These are phyloP conservation scores for Hydrangea macrophylla DNA, from an alignment of 148 eudicot genomes.

Conservation along the genomic window DNA sequence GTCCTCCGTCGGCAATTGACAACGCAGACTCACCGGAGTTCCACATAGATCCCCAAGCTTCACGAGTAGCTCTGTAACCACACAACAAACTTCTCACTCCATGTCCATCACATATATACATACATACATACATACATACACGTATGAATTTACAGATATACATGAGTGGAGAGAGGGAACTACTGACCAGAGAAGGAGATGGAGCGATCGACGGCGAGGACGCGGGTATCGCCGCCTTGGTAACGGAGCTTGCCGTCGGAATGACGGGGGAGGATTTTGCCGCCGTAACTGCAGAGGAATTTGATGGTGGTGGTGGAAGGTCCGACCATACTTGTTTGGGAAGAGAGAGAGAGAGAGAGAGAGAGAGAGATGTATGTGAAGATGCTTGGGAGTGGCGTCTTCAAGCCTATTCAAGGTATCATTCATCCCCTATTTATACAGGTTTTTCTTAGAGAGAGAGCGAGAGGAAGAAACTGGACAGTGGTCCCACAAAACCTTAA, in stretches of 20 bases:
- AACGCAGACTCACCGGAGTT: constrained; percentile 34
- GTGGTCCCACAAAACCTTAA: background rate
- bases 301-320: constrained; percentile 31
- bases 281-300: constrained; percentile 60
- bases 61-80: constrained; percentile 54
- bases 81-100: constrained; percentile 68
- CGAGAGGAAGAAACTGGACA: background rate
- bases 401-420: constrained; percentile 35
- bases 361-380: background rate
- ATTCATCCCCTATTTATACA: constrained; percentile 29
- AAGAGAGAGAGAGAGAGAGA: background rate
- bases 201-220: constrained; percentile 41
- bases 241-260: constrained; percentile 59
- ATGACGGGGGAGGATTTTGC: constrained; percentile 46
- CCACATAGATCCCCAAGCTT: constrained; percentile 59
- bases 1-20: constrained; percentile 75
- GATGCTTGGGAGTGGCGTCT: constrained; percentile 15
- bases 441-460: background rate
- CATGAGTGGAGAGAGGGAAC: background rate
- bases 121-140: background rate
- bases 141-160: background rate
- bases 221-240: constrained; percentile 53
- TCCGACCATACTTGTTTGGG: background rate
- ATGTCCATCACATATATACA: constrained; percentile 12
- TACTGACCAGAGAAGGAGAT: constrained; percentile 47